These are phyloP conservation scores for Dendryphion nanum DNA, from an alignment of 2,329 filamentous ascomycete species.

Conservation along the genomic window DNA sequence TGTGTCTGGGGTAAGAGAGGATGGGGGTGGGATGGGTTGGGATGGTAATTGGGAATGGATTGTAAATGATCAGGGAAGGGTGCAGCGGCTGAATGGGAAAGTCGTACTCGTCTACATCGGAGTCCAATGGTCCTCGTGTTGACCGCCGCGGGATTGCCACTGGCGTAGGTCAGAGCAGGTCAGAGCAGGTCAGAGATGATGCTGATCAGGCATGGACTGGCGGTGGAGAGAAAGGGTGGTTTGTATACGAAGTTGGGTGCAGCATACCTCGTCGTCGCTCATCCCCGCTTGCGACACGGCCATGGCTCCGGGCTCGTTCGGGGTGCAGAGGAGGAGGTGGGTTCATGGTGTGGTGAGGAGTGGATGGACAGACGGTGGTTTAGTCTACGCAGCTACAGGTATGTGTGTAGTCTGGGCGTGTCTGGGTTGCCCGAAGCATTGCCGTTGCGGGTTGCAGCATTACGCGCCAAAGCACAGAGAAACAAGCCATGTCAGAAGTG, in stretches of 20 bases:
- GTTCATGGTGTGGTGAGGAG: background rate
- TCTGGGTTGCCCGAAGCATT: too few species aligned
- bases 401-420: too few species aligned
- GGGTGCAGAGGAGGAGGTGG: conserved; percentile 4
- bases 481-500: too few species aligned
- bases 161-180: conserved; percentile 23
- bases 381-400: background rate
- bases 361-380: background rate
- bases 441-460: too few species aligned
- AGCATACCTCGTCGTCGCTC: conserved; percentile 29
- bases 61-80: too few species aligned
- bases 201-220: conserved; percentile 1
- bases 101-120: conserved; percentile 67
- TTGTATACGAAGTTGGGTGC: background rate
- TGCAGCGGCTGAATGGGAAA: background rate
- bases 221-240: background rate
- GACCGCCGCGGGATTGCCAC: conserved; percentile 64
- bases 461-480: too few species aligned
- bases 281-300: conserved; percentile 28
- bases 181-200: background rate
- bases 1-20: background rate
- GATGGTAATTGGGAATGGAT: too few species aligned
- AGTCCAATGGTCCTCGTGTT: conserved; percentile 73
- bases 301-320: conserved; percentile 21
- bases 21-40: background rate